Evolutionary conservation across 495 filamentous ascomycete species (phyloP).

Genomic region (Xylaria telfairii): DNA sequence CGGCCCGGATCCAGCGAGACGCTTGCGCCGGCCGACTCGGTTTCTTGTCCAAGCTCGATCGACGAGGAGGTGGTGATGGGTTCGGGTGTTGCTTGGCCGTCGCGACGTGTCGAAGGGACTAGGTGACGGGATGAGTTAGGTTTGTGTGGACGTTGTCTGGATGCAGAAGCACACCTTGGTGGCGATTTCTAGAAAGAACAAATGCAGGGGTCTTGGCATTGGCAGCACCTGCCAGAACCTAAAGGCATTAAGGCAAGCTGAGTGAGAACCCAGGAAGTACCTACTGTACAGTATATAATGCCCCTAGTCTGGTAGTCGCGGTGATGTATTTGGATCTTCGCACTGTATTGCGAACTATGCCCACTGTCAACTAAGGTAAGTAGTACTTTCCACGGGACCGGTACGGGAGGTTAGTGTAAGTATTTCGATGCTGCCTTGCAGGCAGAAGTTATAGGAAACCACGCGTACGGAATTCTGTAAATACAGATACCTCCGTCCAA

Average conservation of each 20-base stretch:
- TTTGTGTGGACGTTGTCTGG: neutral
- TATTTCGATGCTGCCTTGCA: too few species aligned
- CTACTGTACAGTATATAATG: neutral
- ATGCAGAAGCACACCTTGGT: neutral
- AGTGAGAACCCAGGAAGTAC: neutral
- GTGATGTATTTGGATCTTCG: neutral
- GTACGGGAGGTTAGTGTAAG: too few species aligned
- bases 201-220: slow-evolving; percentile 5
- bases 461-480: too few species aligned
- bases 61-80: neutral
- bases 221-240: neutral
- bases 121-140: neutral
- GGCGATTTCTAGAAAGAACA: slow-evolving; percentile 2
- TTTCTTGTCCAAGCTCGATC: neutral
- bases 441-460: too few species aligned
- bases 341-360: neutral
- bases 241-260: neutral
- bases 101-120: neutral
- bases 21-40: neutral
- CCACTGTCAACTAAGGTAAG: too few species aligned
- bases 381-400: too few species aligned
- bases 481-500: too few species aligned
- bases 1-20: slow-evolving; percentile 5
- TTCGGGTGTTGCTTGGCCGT: neutral
- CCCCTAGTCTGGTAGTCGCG: neutral